These are phyloP conservation scores for Verticillium zaregamsianum DNA, from an alignment of 2,329 filamentous ascomycete genomes.

Conservation along the genomic window DNA sequence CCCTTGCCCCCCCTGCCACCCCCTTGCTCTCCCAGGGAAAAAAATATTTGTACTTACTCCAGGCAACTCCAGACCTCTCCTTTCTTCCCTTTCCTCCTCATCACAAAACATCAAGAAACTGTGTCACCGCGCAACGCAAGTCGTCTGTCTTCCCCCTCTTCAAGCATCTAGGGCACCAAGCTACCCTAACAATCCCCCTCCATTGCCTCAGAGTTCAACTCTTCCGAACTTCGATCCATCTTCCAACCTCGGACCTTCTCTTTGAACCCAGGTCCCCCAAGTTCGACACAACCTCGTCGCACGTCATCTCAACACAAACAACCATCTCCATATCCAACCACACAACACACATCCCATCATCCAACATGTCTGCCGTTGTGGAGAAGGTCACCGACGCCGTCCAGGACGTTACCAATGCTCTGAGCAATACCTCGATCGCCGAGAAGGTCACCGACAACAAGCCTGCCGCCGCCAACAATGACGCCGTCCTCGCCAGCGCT, in stretches of 20 bases:
- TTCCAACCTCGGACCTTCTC: slow-evolving; percentile 41
- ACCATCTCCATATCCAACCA: slow-evolving; percentile 21
- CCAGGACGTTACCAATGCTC: slow-evolving; percentile 72
- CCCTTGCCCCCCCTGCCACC: slow-evolving; percentile 7
- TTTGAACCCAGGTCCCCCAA: slow-evolving; percentile 22
- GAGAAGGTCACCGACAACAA: slow-evolving; percentile 41
- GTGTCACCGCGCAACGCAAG: slow-evolving; percentile 45
- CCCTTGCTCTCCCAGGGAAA: slow-evolving; percentile 12
- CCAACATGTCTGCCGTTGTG: slow-evolving; percentile 80
- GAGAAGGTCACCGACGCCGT: slow-evolving; percentile 67
- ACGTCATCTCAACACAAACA: slow-evolving; percentile 33
- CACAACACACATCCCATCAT: slow-evolving; percentile 32
- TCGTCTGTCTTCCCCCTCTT: slow-evolving; percentile 36
- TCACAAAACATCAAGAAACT: slow-evolving; percentile 39
- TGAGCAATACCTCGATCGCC: slow-evolving; percentile 70
- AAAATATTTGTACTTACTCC: slow-evolving; percentile 33
- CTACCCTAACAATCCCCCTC: slow-evolving; percentile 72
- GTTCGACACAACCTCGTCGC: slow-evolving; percentile 24
- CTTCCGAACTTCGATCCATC: slow-evolving; percentile 36
- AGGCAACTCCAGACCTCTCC: slow-evolving; percentile 13
- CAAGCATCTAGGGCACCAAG: slow-evolving; percentile 77
- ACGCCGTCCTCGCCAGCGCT: slow-evolving; percentile 93
- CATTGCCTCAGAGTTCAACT: slow-evolving; percentile 70
- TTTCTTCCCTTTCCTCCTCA: slow-evolving; percentile 28
- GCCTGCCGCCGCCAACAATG: slow-evolving; percentile 60